Evolutionary conservation across 148 eudicot genomes (phyloP).

Genomic region (Rhododendron griersonianum): DNA sequence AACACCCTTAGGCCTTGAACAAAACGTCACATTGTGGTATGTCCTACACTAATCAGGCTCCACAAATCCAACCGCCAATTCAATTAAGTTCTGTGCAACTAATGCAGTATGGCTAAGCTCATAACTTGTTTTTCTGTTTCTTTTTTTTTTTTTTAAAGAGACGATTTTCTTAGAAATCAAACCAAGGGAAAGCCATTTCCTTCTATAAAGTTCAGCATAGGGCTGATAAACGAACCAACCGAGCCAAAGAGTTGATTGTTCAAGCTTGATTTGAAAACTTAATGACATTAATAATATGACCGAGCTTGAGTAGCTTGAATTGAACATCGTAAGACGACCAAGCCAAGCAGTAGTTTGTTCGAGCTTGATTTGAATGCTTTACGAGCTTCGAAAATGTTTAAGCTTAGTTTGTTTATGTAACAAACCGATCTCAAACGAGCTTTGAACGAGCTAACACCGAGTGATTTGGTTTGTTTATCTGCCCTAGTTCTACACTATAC

Average conservation of each 20-base stretch:
- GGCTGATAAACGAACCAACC: background rate
- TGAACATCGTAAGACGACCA: background rate
- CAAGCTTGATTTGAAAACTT: background rate
- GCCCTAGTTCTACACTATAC: background rate
- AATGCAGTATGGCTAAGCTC: background rate
- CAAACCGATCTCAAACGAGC: background rate
- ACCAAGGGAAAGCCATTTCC: background rate
- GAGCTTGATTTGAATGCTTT: background rate
- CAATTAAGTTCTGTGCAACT: background rate
- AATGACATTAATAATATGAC: no score
- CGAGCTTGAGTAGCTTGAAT: background rate
- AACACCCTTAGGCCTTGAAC: background rate
- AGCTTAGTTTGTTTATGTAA: no score
- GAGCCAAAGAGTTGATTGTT: background rate
- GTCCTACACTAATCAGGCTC: background rate
- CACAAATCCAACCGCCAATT: background rate
- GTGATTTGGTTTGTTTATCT: background rate
- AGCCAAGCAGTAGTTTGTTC: background rate
- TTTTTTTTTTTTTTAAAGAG: background rate
- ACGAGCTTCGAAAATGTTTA: background rate
- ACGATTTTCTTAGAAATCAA: constrained; percentile 6
- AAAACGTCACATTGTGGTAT: background rate
- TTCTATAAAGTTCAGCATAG: background rate
- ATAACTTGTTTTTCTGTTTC: background rate
- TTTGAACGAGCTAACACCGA: background rate